Conservation (phyloP, 2,329 filamentous ascomycete genomes). For the Nemania abortiva region DNA sequence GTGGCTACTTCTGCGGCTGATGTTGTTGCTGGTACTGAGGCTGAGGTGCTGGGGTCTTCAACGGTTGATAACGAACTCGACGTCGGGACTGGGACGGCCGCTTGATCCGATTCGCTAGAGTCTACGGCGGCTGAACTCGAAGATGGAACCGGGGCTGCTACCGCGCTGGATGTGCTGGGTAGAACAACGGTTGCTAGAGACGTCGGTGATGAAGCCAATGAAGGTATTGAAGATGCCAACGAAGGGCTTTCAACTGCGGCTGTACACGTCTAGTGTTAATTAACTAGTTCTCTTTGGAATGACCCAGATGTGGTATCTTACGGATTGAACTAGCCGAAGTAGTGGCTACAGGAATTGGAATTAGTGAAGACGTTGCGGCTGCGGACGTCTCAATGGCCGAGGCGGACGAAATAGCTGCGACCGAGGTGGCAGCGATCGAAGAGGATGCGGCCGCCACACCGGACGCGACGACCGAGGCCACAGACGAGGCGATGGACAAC, state of each 20-base stretch:
- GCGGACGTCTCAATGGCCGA: constrained; percentile 16
- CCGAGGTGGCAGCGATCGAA: constrained; percentile 17
- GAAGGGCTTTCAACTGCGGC: constrained; percentile 6
- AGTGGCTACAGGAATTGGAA: constrained; percentile 1
- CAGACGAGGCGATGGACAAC: constrained; percentile 46
- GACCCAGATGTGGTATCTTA: background rate
- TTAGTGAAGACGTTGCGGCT: constrained; percentile 10
- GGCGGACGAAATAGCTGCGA: constrained; percentile 8
- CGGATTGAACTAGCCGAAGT: constrained; percentile 17
- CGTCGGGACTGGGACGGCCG: background rate
- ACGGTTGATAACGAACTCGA: constrained; percentile 9
- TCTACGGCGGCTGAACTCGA: constrained; percentile 11
- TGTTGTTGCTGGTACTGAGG: constrained; percentile 1
- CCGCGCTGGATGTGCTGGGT: constrained; percentile 11
- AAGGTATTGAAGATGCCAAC: background rate
- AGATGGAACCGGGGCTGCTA: background rate
- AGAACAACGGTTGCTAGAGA: constrained; percentile 30
- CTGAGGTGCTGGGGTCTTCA: constrained; percentile 13
- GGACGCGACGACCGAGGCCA: constrained; percentile 43
- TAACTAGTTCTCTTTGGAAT: background rate
- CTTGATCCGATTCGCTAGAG: background rate
- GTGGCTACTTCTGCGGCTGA: constrained; percentile 5
- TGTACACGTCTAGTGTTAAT: constrained; percentile 6
- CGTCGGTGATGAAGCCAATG: constrained; percentile 7
- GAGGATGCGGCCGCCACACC: constrained; percentile 31